Evolutionary conservation across 2,329 filamentous ascomycete species (phyloP), one percentile per base, ranked within the genome.

Genomic region (Endocalyx cinctus): DNA sequence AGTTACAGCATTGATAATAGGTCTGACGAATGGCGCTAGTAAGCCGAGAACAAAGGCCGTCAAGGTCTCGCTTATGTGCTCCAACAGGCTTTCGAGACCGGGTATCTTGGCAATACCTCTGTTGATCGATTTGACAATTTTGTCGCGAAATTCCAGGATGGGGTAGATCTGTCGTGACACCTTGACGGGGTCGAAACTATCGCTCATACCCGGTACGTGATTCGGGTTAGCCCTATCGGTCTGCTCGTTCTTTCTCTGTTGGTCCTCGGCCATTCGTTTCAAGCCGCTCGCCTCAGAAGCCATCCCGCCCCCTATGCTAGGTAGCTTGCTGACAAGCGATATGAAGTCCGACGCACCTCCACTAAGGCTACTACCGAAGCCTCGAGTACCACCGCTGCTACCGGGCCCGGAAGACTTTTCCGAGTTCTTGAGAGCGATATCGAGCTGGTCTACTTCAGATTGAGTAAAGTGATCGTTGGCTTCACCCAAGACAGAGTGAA

Each of bases 41-140:
- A 98, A 74, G 5, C 88, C 89, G 41, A 98, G 74, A 31, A 98
- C 78, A 56, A 97, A 97, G 6, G 95, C 73, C 0, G 90, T 95
- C 25, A 98, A 70, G 2, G 85, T 90, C 64, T 98, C 92, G 35
- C 84, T 87, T 50, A 98, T 94, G 50, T 87, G 90, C 44, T 97
- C 90, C 15, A 97, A 79, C n/a, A 96, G 69, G 41, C 82, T 73
- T 62, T 95, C 87, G 4, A 98, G 71, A 1, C 90, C 90, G 0
- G 92, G 92, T 25, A 98, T 84, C 66, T 94, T 96, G 50, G 88
- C 80, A 46, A 97, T 87, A 33, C 88, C 83, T 25, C 79, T 76
- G 52, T 80, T 87, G 59, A 98, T 88, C 25, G 82, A 77, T 47
- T 87, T 87, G 31, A 96, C 89, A 34, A 98, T 88, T 52, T 84